phyloP scores from a whole-genome alignment of 169 alveolate genomes.

The Ichthyophthirius multifiliis region DNA sequence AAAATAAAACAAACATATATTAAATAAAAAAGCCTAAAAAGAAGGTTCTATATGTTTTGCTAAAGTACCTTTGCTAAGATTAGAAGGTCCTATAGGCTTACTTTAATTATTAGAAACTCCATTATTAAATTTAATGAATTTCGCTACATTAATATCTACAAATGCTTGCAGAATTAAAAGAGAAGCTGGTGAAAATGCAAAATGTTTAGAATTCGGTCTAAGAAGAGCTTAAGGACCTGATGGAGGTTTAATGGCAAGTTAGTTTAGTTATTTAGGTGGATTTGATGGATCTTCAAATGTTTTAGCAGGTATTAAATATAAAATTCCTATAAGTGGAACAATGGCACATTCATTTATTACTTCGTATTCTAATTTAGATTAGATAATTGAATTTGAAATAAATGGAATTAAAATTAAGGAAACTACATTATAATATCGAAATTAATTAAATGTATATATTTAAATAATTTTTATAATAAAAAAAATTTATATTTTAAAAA shows the following conservation, averaged over 20 bases:
- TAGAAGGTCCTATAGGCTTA: slow-evolving; percentile 87
- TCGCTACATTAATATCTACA: slow-evolving; percentile 87
- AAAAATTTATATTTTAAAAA: background rate
- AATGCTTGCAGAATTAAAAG: slow-evolving; percentile 77
- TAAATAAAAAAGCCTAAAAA: slow-evolving; percentile 9
- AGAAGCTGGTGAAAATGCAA: slow-evolving; percentile 65
- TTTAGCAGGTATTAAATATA: slow-evolving; percentile 30
- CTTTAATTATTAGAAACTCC: slow-evolving; percentile 89
- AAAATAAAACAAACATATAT: background rate
- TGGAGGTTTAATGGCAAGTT: slow-evolving; percentile 89
- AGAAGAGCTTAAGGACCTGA: slow-evolving; percentile 93
- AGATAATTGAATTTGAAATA: slow-evolving; percentile 24
- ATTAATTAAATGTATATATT: slow-evolving; percentile 33
- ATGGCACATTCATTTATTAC: slow-evolving; percentile 87
- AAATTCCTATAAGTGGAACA: slow-evolving; percentile 73
- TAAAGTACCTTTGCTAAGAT: slow-evolving; percentile 81
- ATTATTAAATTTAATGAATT: slow-evolving; percentile 78
- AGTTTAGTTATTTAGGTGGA: slow-evolving; percentile 83
- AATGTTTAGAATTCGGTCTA: slow-evolving; percentile 79
- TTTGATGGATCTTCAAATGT: slow-evolving; percentile 82
- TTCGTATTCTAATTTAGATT: slow-evolving; percentile 49
- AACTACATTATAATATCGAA: slow-evolving; percentile 46
- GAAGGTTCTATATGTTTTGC: slow-evolving; percentile 88
- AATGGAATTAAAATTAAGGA: slow-evolving; percentile 51
- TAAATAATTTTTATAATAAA: background rate